These are phyloP conservation scores for Fusarium subglutinans DNA, from an alignment of 2,329 filamentous ascomycete species.

Conservation along the genomic window DNA sequence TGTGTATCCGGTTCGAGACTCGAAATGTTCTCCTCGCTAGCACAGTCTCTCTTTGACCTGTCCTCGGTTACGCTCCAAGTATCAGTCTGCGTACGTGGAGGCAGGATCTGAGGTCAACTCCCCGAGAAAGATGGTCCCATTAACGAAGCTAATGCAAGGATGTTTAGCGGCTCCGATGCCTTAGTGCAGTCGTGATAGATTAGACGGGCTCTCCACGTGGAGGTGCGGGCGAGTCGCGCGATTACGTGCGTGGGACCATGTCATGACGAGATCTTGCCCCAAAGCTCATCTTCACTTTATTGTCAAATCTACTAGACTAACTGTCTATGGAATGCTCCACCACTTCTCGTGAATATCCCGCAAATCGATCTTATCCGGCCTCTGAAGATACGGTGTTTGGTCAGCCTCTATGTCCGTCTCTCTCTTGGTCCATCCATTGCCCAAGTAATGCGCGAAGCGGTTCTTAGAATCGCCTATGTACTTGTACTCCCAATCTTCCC, in stretches of 20 bases:
- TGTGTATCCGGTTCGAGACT: background rate
- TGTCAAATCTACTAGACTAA: background rate
- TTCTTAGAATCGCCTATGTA: slow-evolving; percentile 56
- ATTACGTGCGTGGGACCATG: slow-evolving; percentile 35
- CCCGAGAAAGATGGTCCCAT: background rate
- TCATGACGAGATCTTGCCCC: slow-evolving; percentile 4
- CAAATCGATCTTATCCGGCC: slow-evolving; percentile 66
- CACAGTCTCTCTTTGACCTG: background rate
- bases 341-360: slow-evolving; percentile 73
- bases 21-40: background rate
- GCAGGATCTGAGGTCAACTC: slow-evolving; percentile 6
- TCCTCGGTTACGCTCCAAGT: background rate
- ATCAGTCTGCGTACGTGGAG: background rate
- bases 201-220: slow-evolving; percentile 11
- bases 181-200: slow-evolving; percentile 3
- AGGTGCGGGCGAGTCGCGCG: background rate
- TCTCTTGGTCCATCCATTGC: slow-evolving; percentile 71
- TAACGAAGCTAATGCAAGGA: background rate
- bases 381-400: slow-evolving; percentile 69
- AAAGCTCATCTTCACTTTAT: background rate
- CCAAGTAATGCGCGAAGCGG: slow-evolving; percentile 70
- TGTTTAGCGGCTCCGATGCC: slow-evolving; percentile 2
- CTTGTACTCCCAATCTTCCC: slow-evolving; percentile 65
- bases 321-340: slow-evolving; percentile 59
- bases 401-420: slow-evolving; percentile 67